Evolutionary conservation across 768 basidiomycete genomes (phyloP).

Genomic region (Lanmaoa rubissima): DNA sequence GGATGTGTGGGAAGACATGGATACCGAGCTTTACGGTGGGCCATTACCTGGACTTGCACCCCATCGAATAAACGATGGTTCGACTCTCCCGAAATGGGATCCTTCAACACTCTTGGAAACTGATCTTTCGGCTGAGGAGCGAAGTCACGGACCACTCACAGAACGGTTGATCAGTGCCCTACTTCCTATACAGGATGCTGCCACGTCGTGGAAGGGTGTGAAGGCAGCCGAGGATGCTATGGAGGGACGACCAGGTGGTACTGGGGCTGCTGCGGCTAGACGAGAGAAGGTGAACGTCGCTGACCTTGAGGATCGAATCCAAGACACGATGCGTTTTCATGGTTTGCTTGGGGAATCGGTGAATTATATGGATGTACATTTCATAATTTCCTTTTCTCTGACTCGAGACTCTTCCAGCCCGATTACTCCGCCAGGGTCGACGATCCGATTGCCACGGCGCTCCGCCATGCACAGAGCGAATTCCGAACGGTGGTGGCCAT

Average conservation of each 20-base stretch:
- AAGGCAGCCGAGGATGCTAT: constrained; percentile 84
- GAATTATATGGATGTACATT: constrained; percentile 34
- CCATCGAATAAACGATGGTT: constrained; percentile 33
- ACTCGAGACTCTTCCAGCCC: constrained; percentile 43
- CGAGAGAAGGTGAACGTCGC: constrained; percentile 75
- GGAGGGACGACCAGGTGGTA: constrained; percentile 80
- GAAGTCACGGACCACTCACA: constrained; percentile 83
- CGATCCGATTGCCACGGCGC: constrained; percentile 88
- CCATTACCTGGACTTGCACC: constrained; percentile 42
- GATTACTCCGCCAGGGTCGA: constrained; percentile 80
- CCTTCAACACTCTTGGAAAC: constrained; percentile 75
- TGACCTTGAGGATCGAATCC: constrained; percentile 72
- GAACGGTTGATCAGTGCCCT: constrained; percentile 79
- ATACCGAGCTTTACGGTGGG: constrained; percentile 50
- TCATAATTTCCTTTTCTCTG: constrained; percentile 18
- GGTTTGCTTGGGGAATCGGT: constrained; percentile 69
- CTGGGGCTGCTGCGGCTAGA: constrained; percentile 72
- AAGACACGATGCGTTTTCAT: constrained; percentile 76
- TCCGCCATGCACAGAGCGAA: constrained; percentile 84
- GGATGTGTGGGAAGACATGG: constrained; percentile 93
- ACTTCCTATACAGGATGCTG: constrained; percentile 63
- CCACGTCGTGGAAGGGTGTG: constrained; percentile 66
- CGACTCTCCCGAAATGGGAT: constrained; percentile 69
- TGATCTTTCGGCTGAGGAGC: constrained; percentile 68
- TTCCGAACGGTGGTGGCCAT: constrained; percentile 71